Conservation (phyloP, 1,284 basidiomycete species). For the Ustilago vetiveriae region DNA sequence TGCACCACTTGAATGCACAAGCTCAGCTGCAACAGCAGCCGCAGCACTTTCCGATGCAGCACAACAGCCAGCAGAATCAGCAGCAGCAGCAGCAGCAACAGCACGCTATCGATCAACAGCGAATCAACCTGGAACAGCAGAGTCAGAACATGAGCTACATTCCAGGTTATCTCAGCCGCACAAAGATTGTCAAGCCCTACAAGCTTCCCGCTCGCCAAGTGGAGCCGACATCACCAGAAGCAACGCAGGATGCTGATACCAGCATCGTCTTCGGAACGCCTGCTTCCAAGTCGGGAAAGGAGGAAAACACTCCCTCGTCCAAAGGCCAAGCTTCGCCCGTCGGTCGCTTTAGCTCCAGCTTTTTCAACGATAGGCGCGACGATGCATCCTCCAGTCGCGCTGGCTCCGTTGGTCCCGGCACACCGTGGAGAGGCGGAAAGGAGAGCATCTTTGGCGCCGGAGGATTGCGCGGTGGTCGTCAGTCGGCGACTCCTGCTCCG, state of each 20-base stretch:
- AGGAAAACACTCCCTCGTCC: constrained; percentile 34
- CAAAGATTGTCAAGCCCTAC: constrained; percentile 47
- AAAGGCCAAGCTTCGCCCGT: constrained; percentile 42
- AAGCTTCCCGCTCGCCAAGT: constrained; percentile 43
- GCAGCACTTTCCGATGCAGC: constrained; percentile 16
- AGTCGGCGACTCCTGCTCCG: constrained; percentile 39
- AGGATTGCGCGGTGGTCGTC: constrained; percentile 52
- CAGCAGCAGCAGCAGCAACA: no score
- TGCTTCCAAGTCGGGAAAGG: constrained; percentile 44
- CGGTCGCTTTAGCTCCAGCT: constrained; percentile 54
- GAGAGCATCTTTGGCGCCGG: constrained; percentile 60
- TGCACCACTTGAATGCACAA: constrained; percentile 18
- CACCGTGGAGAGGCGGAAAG: constrained; percentile 38
- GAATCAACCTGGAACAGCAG: constrained; percentile 32
- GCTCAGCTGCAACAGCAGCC: constrained; percentile 7
- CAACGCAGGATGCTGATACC: constrained; percentile 37
- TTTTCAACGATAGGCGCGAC: constrained; percentile 51
- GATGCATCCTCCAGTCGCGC: constrained; percentile 30
- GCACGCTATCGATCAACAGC: constrained; percentile 39
- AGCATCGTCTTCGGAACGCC: constrained; percentile 52
- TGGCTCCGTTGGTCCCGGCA: constrained; percentile 31
- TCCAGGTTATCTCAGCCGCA: constrained; percentile 48
- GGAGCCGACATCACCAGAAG: constrained; percentile 42
- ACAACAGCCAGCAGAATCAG: constrained; percentile 19
- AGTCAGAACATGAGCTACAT: constrained; percentile 51